phyloP scores from a whole-genome alignment of 768 basidiomycete species.

The Mycena belliarum region DNA sequence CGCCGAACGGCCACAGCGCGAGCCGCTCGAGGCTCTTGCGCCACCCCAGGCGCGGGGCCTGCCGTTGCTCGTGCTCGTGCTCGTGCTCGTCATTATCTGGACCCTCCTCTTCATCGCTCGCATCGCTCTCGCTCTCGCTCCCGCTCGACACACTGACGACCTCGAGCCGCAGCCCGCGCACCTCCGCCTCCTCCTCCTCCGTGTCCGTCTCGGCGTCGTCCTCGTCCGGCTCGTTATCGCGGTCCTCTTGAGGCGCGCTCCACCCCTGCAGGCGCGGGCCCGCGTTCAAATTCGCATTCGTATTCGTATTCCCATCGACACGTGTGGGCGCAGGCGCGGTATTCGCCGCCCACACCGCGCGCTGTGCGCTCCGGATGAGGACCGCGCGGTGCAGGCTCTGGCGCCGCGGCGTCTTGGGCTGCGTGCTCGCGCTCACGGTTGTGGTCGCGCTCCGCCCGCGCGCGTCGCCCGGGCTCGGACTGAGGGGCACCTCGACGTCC shows the following conservation, averaged over 20 bases:
- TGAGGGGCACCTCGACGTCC: constrained; percentile 58
- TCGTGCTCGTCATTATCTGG: constrained; percentile 24
- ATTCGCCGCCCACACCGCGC: constrained; percentile 49
- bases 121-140: too few relatives aligned
- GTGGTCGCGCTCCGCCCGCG: too few relatives aligned
- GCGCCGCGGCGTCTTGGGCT: constrained; percentile 31
- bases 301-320: too few relatives aligned
- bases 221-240: too few relatives aligned
- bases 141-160: constrained; percentile 34
- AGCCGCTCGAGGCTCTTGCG: constrained; percentile 23
- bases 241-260: too few relatives aligned
- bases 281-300: too few relatives aligned
- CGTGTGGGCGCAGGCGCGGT: not conserved
- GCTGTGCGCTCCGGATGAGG: constrained; percentile 68
- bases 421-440: too few relatives aligned
- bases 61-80: constrained; percentile 13
- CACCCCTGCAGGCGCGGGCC: constrained; percentile 13
- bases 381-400: constrained; percentile 68
- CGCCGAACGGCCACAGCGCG: constrained; percentile 25
- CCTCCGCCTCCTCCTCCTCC: constrained; percentile 50
- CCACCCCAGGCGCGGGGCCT: constrained; percentile 15
- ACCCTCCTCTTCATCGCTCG: constrained; percentile 37
- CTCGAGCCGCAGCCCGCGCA: constrained; percentile 54
- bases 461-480: too few relatives aligned
- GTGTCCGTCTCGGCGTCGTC: constrained; percentile 18